A percentile compares a stretch with the other conserved stretches of the same genome.
These are phyloP conservation scores for Limonium bicolor DNA, from an alignment of 148 eudicot species.

Conservation along the genomic window DNA sequence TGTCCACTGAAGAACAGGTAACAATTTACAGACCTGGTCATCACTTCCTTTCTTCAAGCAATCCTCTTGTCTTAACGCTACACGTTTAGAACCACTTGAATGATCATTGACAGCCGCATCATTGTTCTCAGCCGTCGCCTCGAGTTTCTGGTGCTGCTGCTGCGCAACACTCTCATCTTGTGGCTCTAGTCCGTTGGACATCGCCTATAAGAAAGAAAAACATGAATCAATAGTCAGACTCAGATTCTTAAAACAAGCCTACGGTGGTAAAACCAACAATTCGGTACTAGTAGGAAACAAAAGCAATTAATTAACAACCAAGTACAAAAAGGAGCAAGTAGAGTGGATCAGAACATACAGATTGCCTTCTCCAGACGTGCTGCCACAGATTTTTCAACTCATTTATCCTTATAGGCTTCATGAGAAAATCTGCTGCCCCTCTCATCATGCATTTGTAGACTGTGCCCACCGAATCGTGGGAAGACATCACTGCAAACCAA, in stretches of 20 bases:
- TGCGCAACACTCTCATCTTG: conserved; percentile 43
- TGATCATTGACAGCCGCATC: conserved; percentile 51
- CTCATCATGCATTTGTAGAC: conserved; percentile 89
- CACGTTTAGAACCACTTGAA: conserved; percentile 61
- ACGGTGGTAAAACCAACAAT: too few relatives aligned
- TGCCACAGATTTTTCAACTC: conserved; percentile 91
- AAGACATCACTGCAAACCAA: conserved; percentile 90
- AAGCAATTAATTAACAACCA: too few relatives aligned
- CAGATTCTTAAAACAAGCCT: neutral
- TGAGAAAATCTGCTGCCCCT: conserved; percentile 90
- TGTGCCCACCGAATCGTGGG: conserved; percentile 62
- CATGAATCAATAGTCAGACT: neutral
- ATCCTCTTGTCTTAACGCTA: conserved; percentile 32
- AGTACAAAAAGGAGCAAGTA: neutral
- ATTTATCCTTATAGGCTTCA: conserved; percentile 84
- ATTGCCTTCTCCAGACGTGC: conserved; percentile 94
- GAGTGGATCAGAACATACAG: conserved; percentile 29
- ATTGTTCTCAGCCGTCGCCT: conserved; percentile 87
- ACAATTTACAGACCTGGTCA: conserved; percentile 53
- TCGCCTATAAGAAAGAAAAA: neutral
- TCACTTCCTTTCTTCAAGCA: conserved; percentile 79
- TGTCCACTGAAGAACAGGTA: neutral
- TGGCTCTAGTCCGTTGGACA: conserved; percentile 13
- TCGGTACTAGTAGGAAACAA: too few relatives aligned
- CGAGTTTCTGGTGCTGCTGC: conserved; percentile 27